A percentile compares a stretch with the other conserved stretches of the same genome.
These are phyloP conservation scores for Diplodia mutila DNA, from an alignment of 2,329 filamentous ascomycete species.

Conservation along the genomic window DNA sequence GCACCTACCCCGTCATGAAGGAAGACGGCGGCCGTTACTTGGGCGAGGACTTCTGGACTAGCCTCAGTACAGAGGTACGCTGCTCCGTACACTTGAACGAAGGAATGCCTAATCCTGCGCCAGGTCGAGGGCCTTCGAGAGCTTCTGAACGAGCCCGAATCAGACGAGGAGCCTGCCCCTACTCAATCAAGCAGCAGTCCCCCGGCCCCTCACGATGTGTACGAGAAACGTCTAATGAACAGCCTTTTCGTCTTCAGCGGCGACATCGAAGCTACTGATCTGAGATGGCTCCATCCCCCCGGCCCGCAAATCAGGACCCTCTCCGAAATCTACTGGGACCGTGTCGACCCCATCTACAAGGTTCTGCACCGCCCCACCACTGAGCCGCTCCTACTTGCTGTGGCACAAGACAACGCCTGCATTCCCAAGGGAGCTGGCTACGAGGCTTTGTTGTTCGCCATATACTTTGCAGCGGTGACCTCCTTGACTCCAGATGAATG, in stretches of 20 bases:
- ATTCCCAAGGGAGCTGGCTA: slow-evolving; percentile 66
- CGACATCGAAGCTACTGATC: slow-evolving; percentile 25
- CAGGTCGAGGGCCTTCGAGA: slow-evolving; percentile 29
- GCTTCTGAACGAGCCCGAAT: slow-evolving; percentile 36
- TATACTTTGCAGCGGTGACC: slow-evolving; percentile 39
- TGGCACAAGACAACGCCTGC: slow-evolving; percentile 40
- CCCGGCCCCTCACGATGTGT: slow-evolving; percentile 19
- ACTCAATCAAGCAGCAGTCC: not conserved
- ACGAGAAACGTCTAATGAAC: slow-evolving; percentile 32
- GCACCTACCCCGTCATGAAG: slow-evolving; percentile 25
- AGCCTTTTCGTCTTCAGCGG: slow-evolving; percentile 30
- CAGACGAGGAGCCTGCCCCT: slow-evolving; percentile 33
- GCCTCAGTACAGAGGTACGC: slow-evolving; percentile 37
- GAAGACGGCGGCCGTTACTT: slow-evolving; percentile 33
- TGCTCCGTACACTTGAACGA: slow-evolving; percentile 24
- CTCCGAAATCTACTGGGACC: slow-evolving; percentile 74
- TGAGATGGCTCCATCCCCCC: slow-evolving; percentile 60
- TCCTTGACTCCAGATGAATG: slow-evolving; percentile 63
- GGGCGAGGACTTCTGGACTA: slow-evolving; percentile 41
- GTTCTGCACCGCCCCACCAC: slow-evolving; percentile 72
- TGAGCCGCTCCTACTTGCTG: slow-evolving; percentile 46
- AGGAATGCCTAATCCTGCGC: not conserved
- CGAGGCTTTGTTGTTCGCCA: slow-evolving; percentile 54
- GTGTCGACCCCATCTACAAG: slow-evolving; percentile 75
- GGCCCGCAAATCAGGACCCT: slow-evolving; percentile 69